Evolutionary conservation across 2,329 filamentous ascomycete genomes (phyloP).

Genomic region (Pseudocercospora pini-densiflorae): DNA sequence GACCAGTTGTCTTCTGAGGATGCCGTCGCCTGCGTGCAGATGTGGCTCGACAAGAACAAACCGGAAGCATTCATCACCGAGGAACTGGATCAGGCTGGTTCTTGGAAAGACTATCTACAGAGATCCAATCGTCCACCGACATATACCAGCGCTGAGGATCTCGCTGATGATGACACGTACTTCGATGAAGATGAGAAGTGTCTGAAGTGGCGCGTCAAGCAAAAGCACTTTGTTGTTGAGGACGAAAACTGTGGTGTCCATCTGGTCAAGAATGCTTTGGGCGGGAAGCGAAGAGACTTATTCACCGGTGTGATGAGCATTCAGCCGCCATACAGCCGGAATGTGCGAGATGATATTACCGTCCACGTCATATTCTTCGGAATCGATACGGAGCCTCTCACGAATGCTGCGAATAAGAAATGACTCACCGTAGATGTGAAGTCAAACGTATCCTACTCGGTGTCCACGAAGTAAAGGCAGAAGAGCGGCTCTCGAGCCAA

Average conservation of each 20-base stretch:
- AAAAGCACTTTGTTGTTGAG: constrained; percentile 53
- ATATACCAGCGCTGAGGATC: constrained; percentile 18
- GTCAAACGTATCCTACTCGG: constrained; percentile 3
- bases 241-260: constrained; percentile 58
- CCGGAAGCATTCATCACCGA: constrained; percentile 31
- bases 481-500: neutral
- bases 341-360: constrained; percentile 57
- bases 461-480: neutral
- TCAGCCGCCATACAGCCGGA: constrained; percentile 41
- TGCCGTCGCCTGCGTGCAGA: constrained; percentile 52
- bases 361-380: constrained; percentile 61
- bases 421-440: constrained; percentile 9
- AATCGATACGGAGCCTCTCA: constrained; percentile 18
- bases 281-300: constrained; percentile 50
- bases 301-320: constrained; percentile 46
- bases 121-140: constrained; percentile 13
- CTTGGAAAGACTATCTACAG: constrained; percentile 16
- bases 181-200: constrained; percentile 43
- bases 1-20: constrained; percentile 40
- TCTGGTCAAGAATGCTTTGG: constrained; percentile 58
- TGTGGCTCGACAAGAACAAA: constrained; percentile 56
- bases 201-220: constrained; percentile 47
- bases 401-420: constrained; percentile 4
- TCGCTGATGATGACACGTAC: constrained; percentile 42
- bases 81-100: neutral